These are phyloP conservation scores for Rosa rugosa DNA, from an alignment of 306 rosid genomes.

Conservation along the genomic window DNA sequence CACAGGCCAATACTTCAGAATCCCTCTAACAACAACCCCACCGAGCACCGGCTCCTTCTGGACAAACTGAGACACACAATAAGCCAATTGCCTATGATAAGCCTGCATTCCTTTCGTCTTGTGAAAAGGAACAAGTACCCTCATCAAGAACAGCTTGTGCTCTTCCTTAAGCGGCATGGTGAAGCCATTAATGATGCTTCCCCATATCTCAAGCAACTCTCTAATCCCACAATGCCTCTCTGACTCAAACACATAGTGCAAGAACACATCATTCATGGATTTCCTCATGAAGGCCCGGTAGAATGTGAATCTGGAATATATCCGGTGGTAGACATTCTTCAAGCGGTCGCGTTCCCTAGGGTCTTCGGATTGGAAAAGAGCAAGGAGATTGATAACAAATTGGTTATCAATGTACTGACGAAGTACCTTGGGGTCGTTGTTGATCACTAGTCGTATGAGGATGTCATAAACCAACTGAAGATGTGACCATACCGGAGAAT, in stretches of 20 bases:
- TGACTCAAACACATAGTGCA: conserved; percentile 62
- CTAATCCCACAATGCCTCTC: conserved; percentile 70
- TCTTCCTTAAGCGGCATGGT: conserved; percentile 87
- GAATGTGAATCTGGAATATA: conserved; percentile 54
- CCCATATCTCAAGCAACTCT: conserved; percentile 93
- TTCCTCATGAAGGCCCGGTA: conserved; percentile 72
- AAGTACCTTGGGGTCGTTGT: conserved; percentile 41
- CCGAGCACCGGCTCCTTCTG: conserved; percentile 91
- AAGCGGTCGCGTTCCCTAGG: conserved; percentile 69
- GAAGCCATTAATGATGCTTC: conserved; percentile 79
- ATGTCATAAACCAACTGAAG: conserved; percentile 68
- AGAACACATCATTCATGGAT: conserved; percentile 59
- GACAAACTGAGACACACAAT: conserved; percentile 81
- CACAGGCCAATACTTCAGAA: conserved; percentile 80
- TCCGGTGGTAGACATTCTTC: conserved; percentile 67
- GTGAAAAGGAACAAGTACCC: conserved; percentile 79
- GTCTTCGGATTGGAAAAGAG: conserved; percentile 77
- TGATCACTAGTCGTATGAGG: conserved; percentile 48
- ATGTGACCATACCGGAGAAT: conserved; percentile 63
- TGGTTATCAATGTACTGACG: conserved; percentile 33
- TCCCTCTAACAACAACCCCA: conserved; percentile 69
- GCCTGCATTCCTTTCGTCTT: conserved; percentile 69
- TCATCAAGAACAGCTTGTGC: conserved; percentile 77
- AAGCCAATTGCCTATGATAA: conserved; percentile 71
- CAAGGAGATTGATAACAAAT: conserved; percentile 55